These are phyloP conservation scores for Trifolium repens DNA, from an alignment of 306 rosid genomes.

Conservation along the genomic window DNA sequence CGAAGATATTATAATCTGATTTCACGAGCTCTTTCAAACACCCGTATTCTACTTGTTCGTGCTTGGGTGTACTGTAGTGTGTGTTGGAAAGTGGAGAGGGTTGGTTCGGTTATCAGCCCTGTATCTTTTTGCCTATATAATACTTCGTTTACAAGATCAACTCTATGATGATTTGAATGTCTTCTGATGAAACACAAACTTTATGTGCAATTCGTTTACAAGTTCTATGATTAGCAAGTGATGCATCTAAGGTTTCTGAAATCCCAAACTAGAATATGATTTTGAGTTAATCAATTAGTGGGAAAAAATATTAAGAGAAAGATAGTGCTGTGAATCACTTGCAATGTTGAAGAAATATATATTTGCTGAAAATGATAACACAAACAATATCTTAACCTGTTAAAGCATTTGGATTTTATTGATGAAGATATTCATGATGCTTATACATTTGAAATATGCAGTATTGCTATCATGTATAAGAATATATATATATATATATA, in stretches of 20 bases:
- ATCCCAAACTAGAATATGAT: background rate
- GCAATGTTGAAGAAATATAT: background rate
- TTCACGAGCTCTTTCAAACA: too few species aligned
- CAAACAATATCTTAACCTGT: background rate
- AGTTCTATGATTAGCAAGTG: background rate
- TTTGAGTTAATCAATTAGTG: background rate
- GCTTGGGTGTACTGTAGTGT: too few species aligned
- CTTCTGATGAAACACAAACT: background rate
- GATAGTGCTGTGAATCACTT: background rate
- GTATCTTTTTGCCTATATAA: background rate
- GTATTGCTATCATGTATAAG: background rate
- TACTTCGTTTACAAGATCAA: conserved; percentile 8
- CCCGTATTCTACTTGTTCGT: too few species aligned
- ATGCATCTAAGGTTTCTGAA: background rate
- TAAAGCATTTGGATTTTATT: background rate
- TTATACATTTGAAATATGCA: background rate
- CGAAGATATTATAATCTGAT: too few species aligned
- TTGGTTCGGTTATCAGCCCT: background rate
- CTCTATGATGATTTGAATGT: conserved; percentile 6
- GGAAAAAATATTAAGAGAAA: background rate
- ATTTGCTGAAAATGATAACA: conserved; percentile 8
- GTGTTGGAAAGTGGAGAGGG: too few species aligned
- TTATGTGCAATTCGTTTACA: background rate
- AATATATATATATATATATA: too few species aligned
- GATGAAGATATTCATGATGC: conserved; percentile 2